phyloP scores from a whole-genome alignment of 768 basidiomycete genomes.

The Tulasnella sp. region DNA sequence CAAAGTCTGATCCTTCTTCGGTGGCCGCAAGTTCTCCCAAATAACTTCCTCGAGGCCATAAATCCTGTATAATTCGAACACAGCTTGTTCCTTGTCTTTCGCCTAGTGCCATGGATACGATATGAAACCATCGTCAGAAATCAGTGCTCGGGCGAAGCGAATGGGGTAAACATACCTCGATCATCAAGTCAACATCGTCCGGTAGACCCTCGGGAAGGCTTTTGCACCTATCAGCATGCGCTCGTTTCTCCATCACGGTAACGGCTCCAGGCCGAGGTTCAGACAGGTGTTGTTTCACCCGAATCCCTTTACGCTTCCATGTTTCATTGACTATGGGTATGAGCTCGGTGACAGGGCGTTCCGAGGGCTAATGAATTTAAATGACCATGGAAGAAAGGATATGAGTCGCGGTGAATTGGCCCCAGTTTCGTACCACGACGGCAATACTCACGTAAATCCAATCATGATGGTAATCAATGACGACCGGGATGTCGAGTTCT shows the following conservation, averaged over 20 bases:
- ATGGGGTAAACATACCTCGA: constrained; percentile 43
- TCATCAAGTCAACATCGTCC: constrained; percentile 80
- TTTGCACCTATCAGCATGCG: constrained; percentile 78
- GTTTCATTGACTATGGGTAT: constrained; percentile 69
- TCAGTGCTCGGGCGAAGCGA: neutral
- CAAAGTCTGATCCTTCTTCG: constrained; percentile 35
- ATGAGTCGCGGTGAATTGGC: neutral
- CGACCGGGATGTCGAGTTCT: constrained; percentile 67
- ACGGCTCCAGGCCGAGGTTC: constrained; percentile 81
- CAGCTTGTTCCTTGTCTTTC: constrained; percentile 90
- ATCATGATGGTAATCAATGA: constrained; percentile 79
- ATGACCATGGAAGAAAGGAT: neutral
- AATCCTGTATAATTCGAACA: constrained; percentile 72
- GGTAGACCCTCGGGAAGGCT: constrained; percentile 55
- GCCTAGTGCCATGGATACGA: constrained; percentile 39
- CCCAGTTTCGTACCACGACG: no score
- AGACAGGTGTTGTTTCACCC: constrained; percentile 86
- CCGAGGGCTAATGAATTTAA: constrained; percentile 29
- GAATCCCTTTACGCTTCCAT: constrained; percentile 68
- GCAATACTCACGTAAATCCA: constrained; percentile 44
- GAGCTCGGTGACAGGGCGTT: constrained; percentile 49
- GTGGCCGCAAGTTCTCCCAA: constrained; percentile 41
- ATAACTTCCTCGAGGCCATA: constrained; percentile 63
- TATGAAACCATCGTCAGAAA: neutral
- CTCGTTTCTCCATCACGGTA: constrained; percentile 75